phyloP scores from a whole-genome alignment of 768 basidiomycete genomes.

The Wakefieldia striispora region DNA sequence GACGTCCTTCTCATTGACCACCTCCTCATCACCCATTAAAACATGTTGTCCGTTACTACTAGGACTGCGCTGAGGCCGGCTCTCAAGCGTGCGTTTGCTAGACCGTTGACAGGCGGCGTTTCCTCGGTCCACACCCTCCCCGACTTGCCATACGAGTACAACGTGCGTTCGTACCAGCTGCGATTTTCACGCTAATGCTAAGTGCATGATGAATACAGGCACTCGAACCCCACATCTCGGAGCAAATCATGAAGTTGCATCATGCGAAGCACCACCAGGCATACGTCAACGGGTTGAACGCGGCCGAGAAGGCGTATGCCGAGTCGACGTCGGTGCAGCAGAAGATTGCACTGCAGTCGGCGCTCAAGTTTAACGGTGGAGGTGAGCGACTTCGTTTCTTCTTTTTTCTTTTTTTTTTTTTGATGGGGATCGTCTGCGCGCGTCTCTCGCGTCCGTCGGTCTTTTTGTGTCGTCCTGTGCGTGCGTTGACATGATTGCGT shows the following conservation, averaged over 20 bases:
- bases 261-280: constrained; percentile 90
- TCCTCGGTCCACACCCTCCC: constrained; percentile 72
- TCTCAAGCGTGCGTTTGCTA: constrained; percentile 45
- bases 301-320: constrained; percentile 82
- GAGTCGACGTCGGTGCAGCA: constrained; percentile 65
- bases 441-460: background rate
- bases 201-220: constrained; percentile 43
- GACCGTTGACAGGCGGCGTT: constrained; percentile 31
- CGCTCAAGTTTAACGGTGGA: constrained; percentile 98
- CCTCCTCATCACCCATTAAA: background rate
- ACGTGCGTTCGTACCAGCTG: constrained; percentile 43
- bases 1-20: background rate
- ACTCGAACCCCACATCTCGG: constrained; percentile 88
- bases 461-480: no score
- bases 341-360: constrained; percentile 81
- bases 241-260: constrained; percentile 92
- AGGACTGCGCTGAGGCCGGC: constrained; percentile 44
- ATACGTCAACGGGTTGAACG: constrained; percentile 93
- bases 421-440: no score
- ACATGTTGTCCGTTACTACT: constrained; percentile 51
- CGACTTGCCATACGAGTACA: constrained; percentile 74
- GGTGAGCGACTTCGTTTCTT: constrained; percentile 40
- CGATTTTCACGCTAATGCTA: no score
- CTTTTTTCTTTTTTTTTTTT: background rate
- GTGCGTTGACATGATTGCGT: background rate